These are phyloP conservation scores for Fraxinus platypoda DNA, from an alignment of 305 asterid species.

Conservation along the genomic window DNA sequence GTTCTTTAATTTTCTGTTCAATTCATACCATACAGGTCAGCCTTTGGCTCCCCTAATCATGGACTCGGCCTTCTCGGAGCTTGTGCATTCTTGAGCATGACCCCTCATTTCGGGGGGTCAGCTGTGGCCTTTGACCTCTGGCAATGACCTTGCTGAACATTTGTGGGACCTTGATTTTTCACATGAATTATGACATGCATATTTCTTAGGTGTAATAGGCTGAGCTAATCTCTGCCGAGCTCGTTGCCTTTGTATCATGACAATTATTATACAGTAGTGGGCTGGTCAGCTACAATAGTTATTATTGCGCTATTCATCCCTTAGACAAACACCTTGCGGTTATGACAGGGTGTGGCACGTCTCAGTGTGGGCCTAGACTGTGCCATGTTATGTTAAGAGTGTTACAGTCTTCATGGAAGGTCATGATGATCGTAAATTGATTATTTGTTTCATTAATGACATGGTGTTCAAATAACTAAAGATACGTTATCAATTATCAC, in stretches of 20 bases:
- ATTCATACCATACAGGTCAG: background rate
- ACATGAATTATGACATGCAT: background rate
- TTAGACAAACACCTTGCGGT: background rate
- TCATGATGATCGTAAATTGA: background rate
- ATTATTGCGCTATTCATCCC: background rate
- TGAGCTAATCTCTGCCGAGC: background rate
- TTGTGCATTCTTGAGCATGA: background rate
- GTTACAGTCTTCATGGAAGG: background rate
- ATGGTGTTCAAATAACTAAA: background rate
- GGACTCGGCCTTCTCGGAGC: background rate
- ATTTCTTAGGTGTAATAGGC: background rate
- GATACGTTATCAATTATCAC: background rate
- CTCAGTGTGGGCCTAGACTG: background rate
- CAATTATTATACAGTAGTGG: background rate
- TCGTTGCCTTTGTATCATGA: background rate
- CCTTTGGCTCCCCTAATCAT: background rate
- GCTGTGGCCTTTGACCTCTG: background rate
- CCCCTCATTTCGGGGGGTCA: background rate
- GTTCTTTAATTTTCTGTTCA: background rate
- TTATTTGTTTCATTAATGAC: background rate
- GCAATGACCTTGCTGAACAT: background rate
- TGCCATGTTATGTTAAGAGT: background rate
- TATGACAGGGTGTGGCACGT: background rate
- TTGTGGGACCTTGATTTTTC: background rate
- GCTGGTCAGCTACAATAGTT: background rate